Evolutionary conservation across 163 green algal genomes (phyloP), one percentile per base, ranked within the genome.

Genomic region (Scenedesmus sp.): DNA sequence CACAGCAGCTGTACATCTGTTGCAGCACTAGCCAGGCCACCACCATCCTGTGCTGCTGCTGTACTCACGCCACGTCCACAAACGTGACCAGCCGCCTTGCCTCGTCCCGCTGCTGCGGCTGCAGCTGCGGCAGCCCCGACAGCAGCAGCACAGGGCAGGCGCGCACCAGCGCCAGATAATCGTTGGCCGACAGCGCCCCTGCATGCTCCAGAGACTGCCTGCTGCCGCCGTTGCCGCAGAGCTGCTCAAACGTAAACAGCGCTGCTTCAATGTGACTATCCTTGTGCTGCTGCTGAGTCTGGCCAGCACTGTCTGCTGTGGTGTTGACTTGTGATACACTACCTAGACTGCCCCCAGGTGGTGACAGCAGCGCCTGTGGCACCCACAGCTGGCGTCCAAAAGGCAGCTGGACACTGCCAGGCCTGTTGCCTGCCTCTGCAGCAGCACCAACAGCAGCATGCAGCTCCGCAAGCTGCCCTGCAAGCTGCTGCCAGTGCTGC

Each of bases 51-150:
- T 46, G 34, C n/a, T 46, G 59, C 59, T 2, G 92, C 9, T 64
- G 70, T 79, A 79, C 70, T 79, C 70, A 79, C 74, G 84, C 83
- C 2, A 95, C 76, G 67, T 95, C 93, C 56, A 95, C 60, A 4
- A 95, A 74, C 20, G 91, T 94, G 26, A 95, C 93, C 26, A 94
- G 52, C 55, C 93, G 66, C 62, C 93, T 77, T n/a, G 93, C 93
- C 89, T 94, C 91, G 13, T 95, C 93, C 15, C 93, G 89, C 73
- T 90, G 89, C n/a, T 64, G 20, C 0, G 83, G 86, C 2, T 34
- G 59, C 55, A 95, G 91, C 82, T 88, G 86, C 64, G 93, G 93
- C 18, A 95, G 67, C 3, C 87, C 95, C 10, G 95, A 84, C 52
- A 98, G 81, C 3, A 82, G 88, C 10, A 88, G 9, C 12, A 57